Evolutionary conservation across 148 eudicot species (phyloP).

Genomic region (Cornus suecica): DNA sequence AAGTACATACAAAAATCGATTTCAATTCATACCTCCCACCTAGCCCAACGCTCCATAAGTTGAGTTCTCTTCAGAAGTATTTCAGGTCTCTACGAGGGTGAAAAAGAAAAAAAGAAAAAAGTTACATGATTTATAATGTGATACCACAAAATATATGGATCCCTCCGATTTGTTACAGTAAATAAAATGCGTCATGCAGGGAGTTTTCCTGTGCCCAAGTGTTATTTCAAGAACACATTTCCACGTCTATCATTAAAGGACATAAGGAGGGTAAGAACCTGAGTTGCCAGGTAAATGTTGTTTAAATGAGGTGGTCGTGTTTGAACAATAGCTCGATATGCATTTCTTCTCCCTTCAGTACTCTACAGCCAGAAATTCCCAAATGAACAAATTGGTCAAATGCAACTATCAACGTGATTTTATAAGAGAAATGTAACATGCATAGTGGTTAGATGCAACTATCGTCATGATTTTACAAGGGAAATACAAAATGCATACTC

Average conservation of each 20-base stretch:
- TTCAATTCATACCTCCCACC: constrained; percentile 76
- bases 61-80: constrained; percentile 93
- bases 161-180: background rate
- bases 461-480: constrained; percentile 1
- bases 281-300: constrained; percentile 93
- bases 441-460: constrained; percentile 4
- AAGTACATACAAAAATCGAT: constrained; percentile 3
- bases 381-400: constrained; percentile 8
- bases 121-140: background rate
- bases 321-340: constrained; percentile 92
- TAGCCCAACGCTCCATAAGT: constrained; percentile 99
- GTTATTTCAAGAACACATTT: background rate
- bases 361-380: constrained; percentile 37
- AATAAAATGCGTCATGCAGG: background rate
- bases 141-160: background rate
- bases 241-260: background rate
- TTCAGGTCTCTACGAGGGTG: constrained; percentile 78
- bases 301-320: constrained; percentile 91
- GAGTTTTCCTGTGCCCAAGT: background rate
- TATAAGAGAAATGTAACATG: constrained; percentile 6
- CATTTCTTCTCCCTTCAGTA: constrained; percentile 76
- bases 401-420: background rate
- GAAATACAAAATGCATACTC: constrained; percentile 5
- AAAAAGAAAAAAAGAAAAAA: background rate
- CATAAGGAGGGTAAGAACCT: constrained; percentile 42